Conservation (phyloP, 495 filamentous ascomycete genomes). For the Cudoniella acicularis region DNA sequence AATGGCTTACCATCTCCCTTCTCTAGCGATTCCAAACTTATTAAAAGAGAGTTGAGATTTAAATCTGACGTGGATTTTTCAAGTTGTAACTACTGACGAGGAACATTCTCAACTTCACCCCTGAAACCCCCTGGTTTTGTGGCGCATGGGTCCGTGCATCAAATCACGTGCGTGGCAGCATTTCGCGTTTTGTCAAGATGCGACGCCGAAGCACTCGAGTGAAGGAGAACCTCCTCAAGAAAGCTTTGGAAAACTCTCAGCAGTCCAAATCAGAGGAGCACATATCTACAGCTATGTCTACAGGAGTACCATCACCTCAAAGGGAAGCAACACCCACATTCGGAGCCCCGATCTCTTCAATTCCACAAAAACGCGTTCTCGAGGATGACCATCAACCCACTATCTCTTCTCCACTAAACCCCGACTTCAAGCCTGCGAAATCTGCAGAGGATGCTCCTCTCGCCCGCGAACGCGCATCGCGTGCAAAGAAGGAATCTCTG, state of each 20-base stretch:
- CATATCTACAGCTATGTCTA: constrained; percentile 8
- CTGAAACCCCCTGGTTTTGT: too few species aligned
- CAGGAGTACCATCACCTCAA: constrained; percentile 15
- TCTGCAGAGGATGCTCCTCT: constrained; percentile 26
- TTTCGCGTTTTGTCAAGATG: too few species aligned
- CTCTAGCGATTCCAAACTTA: too few species aligned
- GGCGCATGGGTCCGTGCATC: too few species aligned
- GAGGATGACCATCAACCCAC: constrained; percentile 53
- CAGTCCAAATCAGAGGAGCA: background rate
- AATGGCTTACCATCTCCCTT: too few species aligned
- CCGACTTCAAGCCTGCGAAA: constrained; percentile 37
- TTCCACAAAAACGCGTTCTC: constrained; percentile 56
- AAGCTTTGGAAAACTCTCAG: background rate
- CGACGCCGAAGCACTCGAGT: too few species aligned
- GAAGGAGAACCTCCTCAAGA: background rate
- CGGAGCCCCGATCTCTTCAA: constrained; percentile 32
- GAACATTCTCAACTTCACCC: too few species aligned
- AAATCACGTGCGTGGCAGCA: too few species aligned
- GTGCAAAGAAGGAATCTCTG: constrained; percentile 64
- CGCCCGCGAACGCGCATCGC: constrained; percentile 37
- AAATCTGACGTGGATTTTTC: too few species aligned
- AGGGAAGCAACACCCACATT: constrained; percentile 13
- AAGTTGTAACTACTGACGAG: too few species aligned
- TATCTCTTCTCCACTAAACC: constrained; percentile 60
- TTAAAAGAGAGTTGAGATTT: too few species aligned